These are phyloP conservation scores for Barbarea vulgaris DNA, from an alignment of 345 rosid species.

Conservation along the genomic window DNA sequence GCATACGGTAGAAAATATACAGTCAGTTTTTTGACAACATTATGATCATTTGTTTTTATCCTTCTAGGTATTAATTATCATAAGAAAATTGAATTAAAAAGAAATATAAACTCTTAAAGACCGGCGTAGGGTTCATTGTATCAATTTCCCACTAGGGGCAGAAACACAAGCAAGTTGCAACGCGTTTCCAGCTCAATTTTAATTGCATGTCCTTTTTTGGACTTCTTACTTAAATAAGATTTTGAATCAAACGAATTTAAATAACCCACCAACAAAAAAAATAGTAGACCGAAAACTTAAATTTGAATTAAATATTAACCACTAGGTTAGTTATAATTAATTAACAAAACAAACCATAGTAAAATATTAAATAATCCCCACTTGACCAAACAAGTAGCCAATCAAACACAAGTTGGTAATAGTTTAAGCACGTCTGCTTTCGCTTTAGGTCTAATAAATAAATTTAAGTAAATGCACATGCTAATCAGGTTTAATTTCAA, in stretches of 20 bases:
- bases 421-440: slow-evolving; percentile 31
- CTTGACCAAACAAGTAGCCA: slow-evolving; percentile 37
- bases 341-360: not conserved
- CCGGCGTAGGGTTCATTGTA: slow-evolving; percentile 33
- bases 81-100: not conserved
- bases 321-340: slow-evolving; percentile 28
- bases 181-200: slow-evolving; percentile 36
- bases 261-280: slow-evolving; percentile 9
- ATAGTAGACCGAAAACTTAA: slow-evolving; percentile 23
- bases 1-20: not conserved
- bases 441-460: slow-evolving; percentile 9
- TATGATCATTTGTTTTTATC: not conserved
- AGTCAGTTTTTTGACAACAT: not conserved
- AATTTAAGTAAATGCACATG: slow-evolving; percentile 25
- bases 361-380: slow-evolving; percentile 36
- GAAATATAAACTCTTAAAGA: not conserved
- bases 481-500: slow-evolving; percentile 18
- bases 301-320: slow-evolving; percentile 24
- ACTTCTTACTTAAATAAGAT: not conserved
- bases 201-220: slow-evolving; percentile 36
- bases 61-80: not conserved
- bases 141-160: slow-evolving; percentile 32
- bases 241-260: slow-evolving; percentile 24
- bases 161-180: slow-evolving; percentile 34
- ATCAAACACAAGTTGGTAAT: slow-evolving; percentile 36